Percentiles rank a stretch among this genome's conserved stretches.
Conservation (phyloP, 257 asterid species). For the Perilla frutescens region DNA sequence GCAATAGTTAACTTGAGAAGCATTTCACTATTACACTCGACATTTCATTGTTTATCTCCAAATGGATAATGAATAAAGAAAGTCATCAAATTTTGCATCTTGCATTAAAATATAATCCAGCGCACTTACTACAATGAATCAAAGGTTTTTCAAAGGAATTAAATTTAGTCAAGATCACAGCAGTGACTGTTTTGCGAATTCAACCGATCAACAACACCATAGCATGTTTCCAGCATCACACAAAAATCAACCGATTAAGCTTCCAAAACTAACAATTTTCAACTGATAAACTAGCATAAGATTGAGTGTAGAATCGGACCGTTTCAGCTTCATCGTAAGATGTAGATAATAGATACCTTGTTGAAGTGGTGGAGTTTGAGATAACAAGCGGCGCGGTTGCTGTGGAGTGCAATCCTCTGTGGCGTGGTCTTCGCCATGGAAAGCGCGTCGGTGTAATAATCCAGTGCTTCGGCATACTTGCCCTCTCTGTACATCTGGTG, state of each 20-base stretch:
- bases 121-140: background rate
- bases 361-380: conserved; percentile 84
- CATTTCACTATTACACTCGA: background rate
- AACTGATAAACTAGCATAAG: conserved; percentile 20
- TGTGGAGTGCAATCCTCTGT: conserved; percentile 94
- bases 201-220: background rate
- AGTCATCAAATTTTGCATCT: background rate
- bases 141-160: background rate
- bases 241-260: background rate
- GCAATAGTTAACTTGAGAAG: background rate
- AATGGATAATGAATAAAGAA: conserved; percentile 4
- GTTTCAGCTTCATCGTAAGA: background rate
- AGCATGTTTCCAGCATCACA: background rate
- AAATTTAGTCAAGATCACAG: conserved; percentile 13
- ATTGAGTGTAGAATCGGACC: background rate
- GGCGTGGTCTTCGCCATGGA: conserved; percentile 80
- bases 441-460: conserved; percentile 86
- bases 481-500: conserved; percentile 97
- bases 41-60: background rate
- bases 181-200: background rate
- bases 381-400: conserved; percentile 98
- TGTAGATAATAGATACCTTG: conserved; percentile 59
- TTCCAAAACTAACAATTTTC: background rate
- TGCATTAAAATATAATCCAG: background rate
- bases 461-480: conserved; percentile 75